A percentile compares a stretch with the other conserved stretches of the same genome.
Conservation (phyloP, 2,329 filamentous ascomycete genomes). For the Ascocoryne sarcoides region DNA sequence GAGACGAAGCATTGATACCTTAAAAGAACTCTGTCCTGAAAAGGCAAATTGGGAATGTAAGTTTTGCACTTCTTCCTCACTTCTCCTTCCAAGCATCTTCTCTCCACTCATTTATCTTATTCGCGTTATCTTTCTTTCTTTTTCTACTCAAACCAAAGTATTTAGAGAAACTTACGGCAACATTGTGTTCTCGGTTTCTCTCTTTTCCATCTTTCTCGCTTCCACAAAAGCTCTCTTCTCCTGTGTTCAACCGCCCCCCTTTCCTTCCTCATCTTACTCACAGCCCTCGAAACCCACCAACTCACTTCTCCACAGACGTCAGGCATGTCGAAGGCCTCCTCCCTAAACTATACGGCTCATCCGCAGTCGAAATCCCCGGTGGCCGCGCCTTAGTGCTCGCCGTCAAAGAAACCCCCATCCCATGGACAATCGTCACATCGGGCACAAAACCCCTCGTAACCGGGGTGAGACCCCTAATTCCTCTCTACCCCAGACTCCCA, state of each 20-base stretch:
- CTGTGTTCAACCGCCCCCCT: too few species aligned
- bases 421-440: conserved; percentile 81
- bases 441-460: conserved; percentile 59
- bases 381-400: conserved; percentile 60
- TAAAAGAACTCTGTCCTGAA: conserved; percentile 69
- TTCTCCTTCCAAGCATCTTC: conserved; percentile 1
- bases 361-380: conserved; percentile 81
- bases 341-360: conserved; percentile 64
- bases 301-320: conserved; percentile 52
- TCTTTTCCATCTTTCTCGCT: too few species aligned
- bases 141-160: too few species aligned
- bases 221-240: too few species aligned
- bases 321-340: conserved; percentile 68
- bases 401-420: conserved; percentile 46
- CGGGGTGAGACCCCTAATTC: conserved; percentile 33
- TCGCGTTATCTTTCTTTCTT: too few species aligned
- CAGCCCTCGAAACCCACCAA: not conserved
- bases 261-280: too few species aligned
- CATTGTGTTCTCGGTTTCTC: too few species aligned
- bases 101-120: not conserved
- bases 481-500: not conserved
- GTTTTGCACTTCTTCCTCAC: too few species aligned
- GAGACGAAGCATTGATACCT: conserved; percentile 76
- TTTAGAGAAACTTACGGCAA: too few species aligned
- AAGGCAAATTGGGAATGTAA: conserved; percentile 90